Conservation (phyloP, 1,139 yeast species). For the Protomyces pachydermus region DNA sequence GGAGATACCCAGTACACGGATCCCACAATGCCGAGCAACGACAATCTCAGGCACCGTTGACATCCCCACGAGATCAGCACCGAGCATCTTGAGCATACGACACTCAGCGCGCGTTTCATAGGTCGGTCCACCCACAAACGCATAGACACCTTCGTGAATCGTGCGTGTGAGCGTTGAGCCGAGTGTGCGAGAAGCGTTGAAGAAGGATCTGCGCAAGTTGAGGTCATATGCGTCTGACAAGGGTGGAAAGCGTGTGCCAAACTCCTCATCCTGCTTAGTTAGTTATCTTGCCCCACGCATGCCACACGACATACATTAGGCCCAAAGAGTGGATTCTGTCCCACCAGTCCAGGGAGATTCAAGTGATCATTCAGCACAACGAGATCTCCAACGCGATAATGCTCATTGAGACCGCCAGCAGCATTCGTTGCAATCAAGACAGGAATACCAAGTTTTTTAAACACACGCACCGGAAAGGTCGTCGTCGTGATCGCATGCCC, state of each 20-base stretch:
- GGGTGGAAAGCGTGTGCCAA: conserved; percentile 85
- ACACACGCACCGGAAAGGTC: conserved; percentile 78
- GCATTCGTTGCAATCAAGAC: conserved; percentile 74
- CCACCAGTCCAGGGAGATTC: conserved; percentile 85
- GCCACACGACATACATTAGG: conserved; percentile 48
- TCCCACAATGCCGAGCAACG: conserved; percentile 81
- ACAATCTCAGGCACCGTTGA: conserved; percentile 95
- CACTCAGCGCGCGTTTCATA: conserved; percentile 91
- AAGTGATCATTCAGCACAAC: conserved; percentile 78
- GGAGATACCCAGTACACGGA: conserved; percentile 72
- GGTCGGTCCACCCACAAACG: conserved; percentile 87
- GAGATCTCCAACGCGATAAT: conserved; percentile 65
- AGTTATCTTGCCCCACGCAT: too few species aligned
- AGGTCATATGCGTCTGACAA: conserved; percentile 85
- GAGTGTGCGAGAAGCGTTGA: conserved; percentile 46
- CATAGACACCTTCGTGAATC: conserved; percentile 82
- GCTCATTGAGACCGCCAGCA: conserved; percentile 77
- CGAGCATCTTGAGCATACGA: conserved; percentile 62
- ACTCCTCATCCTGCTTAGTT: conserved; percentile 47
- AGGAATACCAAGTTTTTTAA: conserved; percentile 57
- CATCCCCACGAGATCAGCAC: conserved; percentile 97
- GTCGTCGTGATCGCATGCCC: conserved; percentile 78
- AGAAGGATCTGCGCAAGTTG: conserved; percentile 50
- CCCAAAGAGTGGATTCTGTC: conserved; percentile 82
- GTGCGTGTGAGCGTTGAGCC: conserved; percentile 52